phyloP scores from a whole-genome alignment of 2,329 filamentous ascomycete species.

The Microcyclosporella mali region DNA sequence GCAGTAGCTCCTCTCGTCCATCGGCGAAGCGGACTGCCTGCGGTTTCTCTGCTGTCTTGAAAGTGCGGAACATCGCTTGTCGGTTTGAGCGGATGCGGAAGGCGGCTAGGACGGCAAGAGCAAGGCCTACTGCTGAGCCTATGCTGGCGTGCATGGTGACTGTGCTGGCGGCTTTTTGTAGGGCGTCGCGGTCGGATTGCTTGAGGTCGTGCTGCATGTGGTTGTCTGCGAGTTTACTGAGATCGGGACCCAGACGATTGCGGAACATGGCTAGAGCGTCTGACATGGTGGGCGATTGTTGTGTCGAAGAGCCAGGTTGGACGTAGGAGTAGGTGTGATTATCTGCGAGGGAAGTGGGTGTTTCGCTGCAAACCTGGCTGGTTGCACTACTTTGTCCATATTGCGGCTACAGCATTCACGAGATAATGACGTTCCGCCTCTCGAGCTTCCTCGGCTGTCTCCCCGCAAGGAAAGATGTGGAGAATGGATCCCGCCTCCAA shows the following conservation, averaged over 20 bases:
- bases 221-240: conserved; percentile 50
- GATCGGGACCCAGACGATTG: conserved; percentile 44
- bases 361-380: too few species aligned
- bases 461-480: too few species aligned
- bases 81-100: conserved; percentile 52
- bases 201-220: conserved; percentile 54
- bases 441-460: too few species aligned
- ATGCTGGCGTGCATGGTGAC: conserved; percentile 51
- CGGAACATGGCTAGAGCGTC: conserved; percentile 46
- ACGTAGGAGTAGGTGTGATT: too few species aligned
- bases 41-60: conserved; percentile 56
- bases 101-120: conserved; percentile 53
- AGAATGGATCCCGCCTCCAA: too few species aligned
- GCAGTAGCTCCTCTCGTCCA: conserved; percentile 55
- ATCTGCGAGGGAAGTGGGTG: too few species aligned
- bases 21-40: conserved; percentile 56
- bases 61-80: conserved; percentile 54
- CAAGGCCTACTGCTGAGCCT: conserved; percentile 56
- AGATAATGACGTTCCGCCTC: too few species aligned
- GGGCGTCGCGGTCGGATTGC: conserved; percentile 53
- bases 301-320: too few species aligned
- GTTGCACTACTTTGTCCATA: too few species aligned
- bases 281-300: conserved; percentile 13
- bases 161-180: conserved; percentile 51
- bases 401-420: too few species aligned